Evolutionary conservation across 805 yeast species (phyloP).

Genomic region (Candida dajiaensis): DNA sequence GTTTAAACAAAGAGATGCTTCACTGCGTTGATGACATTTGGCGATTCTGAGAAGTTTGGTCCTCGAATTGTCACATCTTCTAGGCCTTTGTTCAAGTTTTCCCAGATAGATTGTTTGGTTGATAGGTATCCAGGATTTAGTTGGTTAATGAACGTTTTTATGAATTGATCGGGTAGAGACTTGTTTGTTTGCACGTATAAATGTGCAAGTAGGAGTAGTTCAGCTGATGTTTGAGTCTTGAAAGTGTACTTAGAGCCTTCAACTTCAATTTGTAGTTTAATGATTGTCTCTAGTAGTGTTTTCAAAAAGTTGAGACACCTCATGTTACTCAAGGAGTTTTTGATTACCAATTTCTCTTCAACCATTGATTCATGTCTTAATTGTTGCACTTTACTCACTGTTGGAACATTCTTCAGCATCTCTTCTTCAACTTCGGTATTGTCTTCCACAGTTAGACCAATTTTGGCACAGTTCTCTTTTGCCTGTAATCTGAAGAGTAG

Average conservation of each 20-base stretch:
- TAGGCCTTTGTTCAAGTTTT: conserved; percentile 6
- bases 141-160: conserved; percentile 25
- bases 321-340: conserved; percentile 24
- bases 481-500: conserved; percentile 34
- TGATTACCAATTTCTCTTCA: conserved; percentile 20
- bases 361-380: conserved; percentile 53
- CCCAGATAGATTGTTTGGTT: conserved; percentile 10
- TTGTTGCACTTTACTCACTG: conserved; percentile 53
- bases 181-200: conserved; percentile 26
- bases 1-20: conserved; percentile 7
- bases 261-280: conserved; percentile 12
- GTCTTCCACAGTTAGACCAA: conserved; percentile 30
- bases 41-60: conserved; percentile 20
- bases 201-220: conserved; percentile 33
- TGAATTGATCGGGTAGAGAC: conserved; percentile 35
- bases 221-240: conserved; percentile 24
- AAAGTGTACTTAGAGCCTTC: conserved; percentile 2
- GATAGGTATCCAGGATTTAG: conserved; percentile 23
- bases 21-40: conserved; percentile 18
- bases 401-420: conserved; percentile 23
- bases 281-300: conserved; percentile 6
- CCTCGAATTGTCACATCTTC: conserved; percentile 10
- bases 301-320: conserved; percentile 18
- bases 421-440: conserved; percentile 25
- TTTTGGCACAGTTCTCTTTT: conserved; percentile 23